Percentiles rank a stretch among this genome's conserved stretches.
Conservation (phyloP, 352 stramenopile species). For the Phytophthora brassicae region DNA sequence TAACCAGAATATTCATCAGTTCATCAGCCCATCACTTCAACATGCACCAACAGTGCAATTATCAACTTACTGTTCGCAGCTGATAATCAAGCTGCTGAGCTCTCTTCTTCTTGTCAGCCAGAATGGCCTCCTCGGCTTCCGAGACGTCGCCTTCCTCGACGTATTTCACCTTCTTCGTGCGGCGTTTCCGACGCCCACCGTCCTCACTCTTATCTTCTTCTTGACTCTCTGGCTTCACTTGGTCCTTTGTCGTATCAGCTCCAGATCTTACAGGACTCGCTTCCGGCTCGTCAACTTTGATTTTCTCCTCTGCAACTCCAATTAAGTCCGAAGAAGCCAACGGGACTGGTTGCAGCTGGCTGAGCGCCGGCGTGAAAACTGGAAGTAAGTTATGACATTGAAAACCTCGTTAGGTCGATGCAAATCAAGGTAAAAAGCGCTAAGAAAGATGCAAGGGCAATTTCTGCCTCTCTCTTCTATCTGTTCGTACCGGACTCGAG, state of each 20-base stretch:
- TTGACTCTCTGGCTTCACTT: constrained; percentile 9
- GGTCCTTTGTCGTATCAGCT: background rate
- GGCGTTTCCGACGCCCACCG: constrained; percentile 39
- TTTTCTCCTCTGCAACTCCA: background rate
- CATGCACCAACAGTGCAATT: background rate
- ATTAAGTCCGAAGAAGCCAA: background rate
- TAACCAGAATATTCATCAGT: constrained; percentile 3
- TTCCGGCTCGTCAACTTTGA: constrained; percentile 6
- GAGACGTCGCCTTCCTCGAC: constrained; percentile 72
- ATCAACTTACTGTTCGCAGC: constrained; percentile 40
- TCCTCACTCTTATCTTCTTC: constrained; percentile 14
- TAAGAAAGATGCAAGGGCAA: constrained; percentile 2
- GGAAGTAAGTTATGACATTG: background rate
- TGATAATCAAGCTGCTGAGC: constrained; percentile 84
- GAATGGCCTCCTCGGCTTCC: constrained; percentile 58
- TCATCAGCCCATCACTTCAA: background rate
- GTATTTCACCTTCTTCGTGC: constrained; percentile 74
- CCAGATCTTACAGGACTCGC: constrained; percentile 2
- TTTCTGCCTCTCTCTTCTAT: constrained; percentile 1
- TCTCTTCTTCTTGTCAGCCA: constrained; percentile 65
- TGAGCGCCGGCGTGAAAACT: background rate
- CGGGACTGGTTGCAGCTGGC: background rate
- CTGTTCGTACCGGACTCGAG: constrained; percentile 12
- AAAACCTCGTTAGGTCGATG: background rate
- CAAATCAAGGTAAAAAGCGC: constrained; percentile 1